phyloP scores from a whole-genome alignment of 352 stramenopile species.

The Phytophthora palmivora region DNA sequence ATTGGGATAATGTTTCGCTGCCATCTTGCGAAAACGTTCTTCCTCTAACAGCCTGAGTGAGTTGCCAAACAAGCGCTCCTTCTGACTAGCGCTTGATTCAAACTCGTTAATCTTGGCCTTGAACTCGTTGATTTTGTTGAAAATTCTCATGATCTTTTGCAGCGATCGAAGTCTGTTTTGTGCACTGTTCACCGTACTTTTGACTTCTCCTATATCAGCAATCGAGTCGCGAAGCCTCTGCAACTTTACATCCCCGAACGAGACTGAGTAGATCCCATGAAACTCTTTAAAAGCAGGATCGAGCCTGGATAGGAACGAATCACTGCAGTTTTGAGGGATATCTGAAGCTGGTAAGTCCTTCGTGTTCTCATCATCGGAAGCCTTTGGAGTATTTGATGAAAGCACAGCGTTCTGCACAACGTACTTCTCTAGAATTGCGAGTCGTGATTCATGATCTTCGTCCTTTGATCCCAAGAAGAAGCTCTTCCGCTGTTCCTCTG shows the following conservation, averaged over 20 bases:
- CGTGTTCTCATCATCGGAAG: conserved; percentile 13
- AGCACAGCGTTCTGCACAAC: conserved; percentile 47
- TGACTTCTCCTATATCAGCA: conserved; percentile 51
- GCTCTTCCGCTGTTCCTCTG: conserved; percentile 58
- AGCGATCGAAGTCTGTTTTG: conserved; percentile 72
- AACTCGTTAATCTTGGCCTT: conserved; percentile 84
- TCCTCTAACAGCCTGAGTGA: conserved; percentile 80
- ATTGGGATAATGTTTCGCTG: conserved; percentile 72
- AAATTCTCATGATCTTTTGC: conserved; percentile 83
- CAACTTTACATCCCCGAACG: conserved; percentile 50
- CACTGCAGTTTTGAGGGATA: conserved; percentile 1
- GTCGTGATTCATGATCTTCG: conserved; percentile 42
- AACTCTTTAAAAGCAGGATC: conserved; percentile 66
- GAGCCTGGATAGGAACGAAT: conserved; percentile 64
- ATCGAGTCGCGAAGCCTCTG: conserved; percentile 52
- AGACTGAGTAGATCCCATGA: conserved; percentile 45
- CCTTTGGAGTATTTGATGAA: neutral
- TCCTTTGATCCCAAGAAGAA: conserved; percentile 75
- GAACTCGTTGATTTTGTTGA: conserved; percentile 71
- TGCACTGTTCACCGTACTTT: conserved; percentile 55
- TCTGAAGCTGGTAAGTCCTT: neutral
- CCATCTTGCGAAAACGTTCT: conserved; percentile 77
- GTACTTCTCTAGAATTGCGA: conserved; percentile 65
- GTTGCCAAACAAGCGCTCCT: conserved; percentile 77
- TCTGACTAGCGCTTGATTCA: conserved; percentile 70